Conservation (phyloP, 331 rosid species). For the Erythrophleum ivorense region DNA sequence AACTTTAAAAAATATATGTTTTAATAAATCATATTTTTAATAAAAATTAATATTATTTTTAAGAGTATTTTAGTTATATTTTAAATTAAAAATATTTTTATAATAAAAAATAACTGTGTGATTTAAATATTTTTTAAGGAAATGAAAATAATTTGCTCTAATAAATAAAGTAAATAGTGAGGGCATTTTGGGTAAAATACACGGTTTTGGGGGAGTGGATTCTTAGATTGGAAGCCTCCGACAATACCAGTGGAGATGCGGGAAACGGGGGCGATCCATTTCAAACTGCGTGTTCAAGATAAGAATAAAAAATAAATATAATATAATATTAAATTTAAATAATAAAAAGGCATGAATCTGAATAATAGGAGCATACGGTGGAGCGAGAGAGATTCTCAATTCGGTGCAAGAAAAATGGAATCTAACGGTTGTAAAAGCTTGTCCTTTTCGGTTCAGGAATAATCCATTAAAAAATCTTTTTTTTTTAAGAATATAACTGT, state of each 20-base stretch:
- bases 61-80: too few species aligned
- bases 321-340: background rate
- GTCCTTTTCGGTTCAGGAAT: slow-evolving; percentile 41
- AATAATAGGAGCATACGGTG: slow-evolving; percentile 43
- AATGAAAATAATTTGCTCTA: background rate
- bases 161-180: background rate
- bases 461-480: background rate
- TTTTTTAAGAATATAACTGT: slow-evolving; percentile 37
- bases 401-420: slow-evolving; percentile 60
- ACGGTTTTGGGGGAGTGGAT: slow-evolving; percentile 33
- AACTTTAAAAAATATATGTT: too few species aligned
- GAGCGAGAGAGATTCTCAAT: slow-evolving; percentile 62
- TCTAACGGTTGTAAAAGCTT: slow-evolving; percentile 72
- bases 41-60: too few species aligned
- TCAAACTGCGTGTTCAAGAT: slow-evolving; percentile 52
- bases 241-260: slow-evolving; percentile 71
- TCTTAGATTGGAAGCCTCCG: slow-evolving; percentile 69
- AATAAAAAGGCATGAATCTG: slow-evolving; percentile 41
- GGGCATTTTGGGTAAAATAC: background rate
- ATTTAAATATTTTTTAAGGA: background rate
- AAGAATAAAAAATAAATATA: slow-evolving; percentile 35
- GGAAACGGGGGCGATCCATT: slow-evolving; percentile 62
- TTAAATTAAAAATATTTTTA: background rate
- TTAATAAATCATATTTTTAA: too few species aligned
- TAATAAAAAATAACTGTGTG: background rate